phyloP scores from a whole-genome alignment of 495 filamentous ascomycete genomes.

The Neurospora sp. region DNA sequence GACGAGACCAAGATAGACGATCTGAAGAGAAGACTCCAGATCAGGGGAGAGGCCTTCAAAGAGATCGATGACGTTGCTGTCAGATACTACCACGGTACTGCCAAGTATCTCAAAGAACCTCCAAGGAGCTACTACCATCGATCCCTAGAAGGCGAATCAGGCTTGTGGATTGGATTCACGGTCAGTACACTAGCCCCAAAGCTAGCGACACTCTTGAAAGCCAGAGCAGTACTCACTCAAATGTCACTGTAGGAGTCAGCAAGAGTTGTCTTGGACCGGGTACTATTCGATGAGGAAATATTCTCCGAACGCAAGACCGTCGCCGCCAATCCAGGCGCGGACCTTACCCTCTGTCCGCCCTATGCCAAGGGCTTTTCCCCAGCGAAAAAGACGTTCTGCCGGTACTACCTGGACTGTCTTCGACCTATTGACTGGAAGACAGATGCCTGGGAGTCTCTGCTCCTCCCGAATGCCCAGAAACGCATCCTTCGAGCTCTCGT shows the following conservation, averaged over 20 bases:
- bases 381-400: constrained; percentile 72
- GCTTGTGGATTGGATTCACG: neutral
- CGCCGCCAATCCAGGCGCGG: constrained; percentile 9
- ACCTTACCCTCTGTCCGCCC: constrained; percentile 34
- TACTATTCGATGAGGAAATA: constrained; percentile 23
- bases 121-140: neutral
- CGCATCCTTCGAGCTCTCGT: constrained; percentile 75
- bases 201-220: neutral
- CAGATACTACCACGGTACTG: neutral
- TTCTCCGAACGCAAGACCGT: constrained; percentile 15
- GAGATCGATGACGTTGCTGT: neutral
- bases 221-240: neutral
- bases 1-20: neutral
- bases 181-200: neutral
- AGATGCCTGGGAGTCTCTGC: constrained; percentile 63
- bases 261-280: neutral
- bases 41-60: neutral
- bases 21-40: neutral
- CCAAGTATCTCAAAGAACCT: neutral
- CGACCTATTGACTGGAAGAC: constrained; percentile 63
- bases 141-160: neutral
- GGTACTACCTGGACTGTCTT: constrained; percentile 55
- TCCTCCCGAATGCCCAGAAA: constrained; percentile 69
- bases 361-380: constrained; percentile 75
- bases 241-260: neutral